phyloP scores from a whole-genome alignment of 2,329 filamentous ascomycete species.

The Tolypocladium amazonense region DNA sequence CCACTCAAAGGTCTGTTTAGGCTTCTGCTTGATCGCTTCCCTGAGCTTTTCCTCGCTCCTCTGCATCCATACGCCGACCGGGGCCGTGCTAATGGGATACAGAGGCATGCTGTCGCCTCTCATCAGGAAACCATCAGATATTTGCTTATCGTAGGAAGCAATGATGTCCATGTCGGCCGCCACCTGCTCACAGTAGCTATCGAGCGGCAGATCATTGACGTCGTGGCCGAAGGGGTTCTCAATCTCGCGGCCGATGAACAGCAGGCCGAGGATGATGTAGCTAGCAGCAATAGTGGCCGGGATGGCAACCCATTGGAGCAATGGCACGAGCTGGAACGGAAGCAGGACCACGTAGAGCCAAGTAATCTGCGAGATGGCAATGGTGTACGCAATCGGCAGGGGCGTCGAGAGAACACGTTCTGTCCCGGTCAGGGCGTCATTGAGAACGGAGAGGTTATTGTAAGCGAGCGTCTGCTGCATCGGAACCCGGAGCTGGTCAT shows the following conservation, averaged over 20 bases:
- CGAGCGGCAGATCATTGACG: constrained; percentile 71
- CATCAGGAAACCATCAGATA: constrained; percentile 20
- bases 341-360: constrained; percentile 74
- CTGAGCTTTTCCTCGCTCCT: constrained; percentile 28
- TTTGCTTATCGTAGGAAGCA: constrained; percentile 35
- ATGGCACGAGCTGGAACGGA: constrained; percentile 64
- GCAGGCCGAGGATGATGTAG: constrained; percentile 74
- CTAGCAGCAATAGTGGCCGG: constrained; percentile 62
- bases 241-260: constrained; percentile 66
- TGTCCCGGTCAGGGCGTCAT: constrained; percentile 61
- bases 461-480: constrained; percentile 51
- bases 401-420: constrained; percentile 77
- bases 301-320: constrained; percentile 64
- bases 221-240: constrained; percentile 80
- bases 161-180: constrained; percentile 66
- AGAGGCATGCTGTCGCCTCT: constrained; percentile 38
- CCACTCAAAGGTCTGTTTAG: constrained; percentile 24
- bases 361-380: constrained; percentile 77
- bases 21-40: constrained; percentile 28
- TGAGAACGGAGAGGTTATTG: constrained; percentile 51
- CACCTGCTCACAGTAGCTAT: constrained; percentile 66
- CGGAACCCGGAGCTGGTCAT: constrained; percentile 43
- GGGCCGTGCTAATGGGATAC: constrained; percentile 39
- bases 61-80: constrained; percentile 26
- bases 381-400: constrained; percentile 71